Percentiles rank a stretch among this genome's conserved stretches.
phyloP scores from a whole-genome alignment of 2,329 filamentous ascomycete species.

The Ceratocystis albifundus region DNA sequence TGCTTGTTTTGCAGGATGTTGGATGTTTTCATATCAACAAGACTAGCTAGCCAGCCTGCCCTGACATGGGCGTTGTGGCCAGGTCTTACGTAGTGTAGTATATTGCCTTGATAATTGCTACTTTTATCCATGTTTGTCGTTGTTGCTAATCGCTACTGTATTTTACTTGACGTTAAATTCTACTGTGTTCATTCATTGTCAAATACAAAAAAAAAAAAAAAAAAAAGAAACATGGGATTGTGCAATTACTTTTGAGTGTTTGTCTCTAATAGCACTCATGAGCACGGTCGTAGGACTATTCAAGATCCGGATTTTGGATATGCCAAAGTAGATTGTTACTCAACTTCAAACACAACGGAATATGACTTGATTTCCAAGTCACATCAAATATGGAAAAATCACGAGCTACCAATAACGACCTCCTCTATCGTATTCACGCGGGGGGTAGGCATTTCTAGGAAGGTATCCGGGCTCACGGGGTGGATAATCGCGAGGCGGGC shows the following conservation, averaged over 20 bases:
- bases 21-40: background rate
- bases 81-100: background rate
- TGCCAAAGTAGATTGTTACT: no score
- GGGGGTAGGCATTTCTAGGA: conserved; percentile 33
- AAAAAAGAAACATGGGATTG: background rate
- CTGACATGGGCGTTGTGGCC: background rate
- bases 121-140: background rate
- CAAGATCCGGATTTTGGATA: no score
- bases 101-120: background rate
- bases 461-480: conserved; percentile 42
- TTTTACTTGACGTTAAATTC: background rate
- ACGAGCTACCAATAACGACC: conserved; percentile 38
- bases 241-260: background rate
- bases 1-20: background rate
- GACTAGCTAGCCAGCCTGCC: background rate
- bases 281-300: background rate
- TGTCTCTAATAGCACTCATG: background rate
- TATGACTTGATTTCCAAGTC: background rate
- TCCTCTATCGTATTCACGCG: conserved; percentile 39
- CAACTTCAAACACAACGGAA: background rate
- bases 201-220: background rate
- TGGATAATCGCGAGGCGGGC: conserved; percentile 41
- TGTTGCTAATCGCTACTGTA: background rate
- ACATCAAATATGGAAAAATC: background rate
- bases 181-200: background rate